Base-by-base conservation (phyloP, 177 flowering plant genomes). In the Tripterygium wilfordii region DNA sequence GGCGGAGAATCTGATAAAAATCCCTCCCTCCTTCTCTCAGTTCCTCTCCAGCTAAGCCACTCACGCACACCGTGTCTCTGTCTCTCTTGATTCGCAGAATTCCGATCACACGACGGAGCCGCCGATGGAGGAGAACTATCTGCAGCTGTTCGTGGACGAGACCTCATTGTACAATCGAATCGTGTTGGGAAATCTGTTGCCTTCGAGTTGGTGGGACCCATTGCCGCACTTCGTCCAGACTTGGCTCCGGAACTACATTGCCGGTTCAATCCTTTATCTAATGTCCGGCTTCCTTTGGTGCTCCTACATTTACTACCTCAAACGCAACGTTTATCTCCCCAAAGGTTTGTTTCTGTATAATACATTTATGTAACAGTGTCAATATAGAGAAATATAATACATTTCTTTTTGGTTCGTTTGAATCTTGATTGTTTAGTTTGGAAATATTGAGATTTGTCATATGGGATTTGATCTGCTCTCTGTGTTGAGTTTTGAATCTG, bases 211-310 rank as follows among this genome's bases (percentile, higher is more conserved):
- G 47, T 88, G 86, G 86, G 53, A 30, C 27, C 67, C 76, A 2
- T 67, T 88, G 7, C 95, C 95, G 15, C 95, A 80, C 53, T 55
- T 66, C 26, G 23, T 65, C 36, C 87, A 74, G 63, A 69, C 90
- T 0, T 88, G 95, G 96, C 61, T 91, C 17, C 67, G 96, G 4
- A 91, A 91, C 74, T 91, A 64, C 78, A 56, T 83, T 23, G 94
- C 77, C 2, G 96, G 88, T 14, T 16, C 63, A 36, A 46, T 79
- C 7, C 33, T 83, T 8, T 91, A 88, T 50, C 57, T 91, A 48
- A 1, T 80, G 42, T 82, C 96, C 12, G 95, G 95, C 6, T 61
- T 82, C 37, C 67, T 88, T 0, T 91, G 98, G 98, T 79, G 83
- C 62, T 75, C 77, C 54, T 88, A 85, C 58, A 88, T 91, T 31